phyloP scores from a whole-genome alignment of 2,329 filamentous ascomycete genomes.

The Furcasterigmium sp. region DNA sequence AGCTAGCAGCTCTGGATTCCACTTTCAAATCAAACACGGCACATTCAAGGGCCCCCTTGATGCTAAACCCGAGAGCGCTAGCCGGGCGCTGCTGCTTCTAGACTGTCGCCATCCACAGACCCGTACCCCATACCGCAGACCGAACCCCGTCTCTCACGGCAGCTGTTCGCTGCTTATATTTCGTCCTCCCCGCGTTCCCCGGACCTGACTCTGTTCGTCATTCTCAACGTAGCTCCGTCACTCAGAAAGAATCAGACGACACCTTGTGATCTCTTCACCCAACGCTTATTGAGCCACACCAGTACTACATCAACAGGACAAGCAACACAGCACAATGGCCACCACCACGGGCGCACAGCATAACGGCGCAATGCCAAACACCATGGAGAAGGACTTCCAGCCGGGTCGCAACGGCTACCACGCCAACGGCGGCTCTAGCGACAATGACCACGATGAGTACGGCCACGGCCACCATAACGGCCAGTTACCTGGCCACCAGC shows the following conservation, averaged over 20 bases:
- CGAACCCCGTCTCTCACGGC: not conserved
- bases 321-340: conserved; percentile 9
- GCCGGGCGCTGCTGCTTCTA: not conserved
- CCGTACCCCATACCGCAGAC: not conserved
- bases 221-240: not conserved
- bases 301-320: not conserved
- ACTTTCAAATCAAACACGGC: not conserved
- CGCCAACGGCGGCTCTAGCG: conserved; percentile 6
- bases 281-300: not conserved
- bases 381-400: conserved; percentile 10
- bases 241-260: too few species aligned
- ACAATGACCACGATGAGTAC: conserved; percentile 8
- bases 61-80: not conserved
- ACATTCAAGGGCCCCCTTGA: not conserved
- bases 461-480: conserved; percentile 5
- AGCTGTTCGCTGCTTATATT: not conserved
- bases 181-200: conserved; percentile 3
- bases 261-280: not conserved
- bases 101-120: not conserved
- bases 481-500: not conserved
- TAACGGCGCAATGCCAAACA: conserved; percentile 4
- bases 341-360: conserved; percentile 5
- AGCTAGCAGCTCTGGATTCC: not conserved
- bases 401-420: conserved; percentile 5
- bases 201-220: not conserved